Evolutionary conservation across 495 filamentous ascomycete genomes (phyloP), one percentile per base, ranked within the genome.

Genomic region (Neurospora sp.): DNA sequence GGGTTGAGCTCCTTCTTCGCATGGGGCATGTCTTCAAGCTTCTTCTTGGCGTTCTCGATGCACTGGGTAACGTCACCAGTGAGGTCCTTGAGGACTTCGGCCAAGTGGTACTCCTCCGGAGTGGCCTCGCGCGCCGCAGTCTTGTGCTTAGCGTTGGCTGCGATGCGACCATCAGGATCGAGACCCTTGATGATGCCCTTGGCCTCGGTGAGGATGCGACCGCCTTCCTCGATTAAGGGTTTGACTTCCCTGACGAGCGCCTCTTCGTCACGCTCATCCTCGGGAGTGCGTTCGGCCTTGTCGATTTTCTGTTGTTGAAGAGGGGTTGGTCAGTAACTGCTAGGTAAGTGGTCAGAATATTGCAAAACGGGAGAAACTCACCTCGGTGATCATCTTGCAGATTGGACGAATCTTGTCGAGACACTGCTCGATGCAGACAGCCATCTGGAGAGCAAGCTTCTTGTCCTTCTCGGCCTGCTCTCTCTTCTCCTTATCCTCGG

Each of bases 1-100:
- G 94, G 93, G 78, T 93, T 97, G 69, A 98, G 87, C 82, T 92
- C 89, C 86, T 97, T 97, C 90, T 97, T 96, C 35, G 94, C 94
- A 73, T 94, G 90, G 17, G 94, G 94, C 91, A 97, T 94, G 78
- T 92, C 92, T 76, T 91, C 89, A 71, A 97, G 91, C 83, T 91
- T 91, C 80, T 89, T 90, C 87, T 92, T 93, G 44, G 92, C 93
- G 61, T 91, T 89, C 73, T 97, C 94, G 74, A 98, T 94, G n/a
- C 91, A 93, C 76, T 89, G 88, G 7, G 85, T 86, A 10, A 90
- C 86, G 53, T 85, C 84, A 20, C 85, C 87, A 0, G 89, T 88
- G 40, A 90, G 80, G 44, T 94, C 91, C 84, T 95, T 96, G 44
- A 98, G 87, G 17, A 89, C 80, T 39, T 97, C 93, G 4, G 94